Evolutionary conservation across 306 rosid species (phyloP), one percentile per base, ranked within the genome.

Genomic region (Lablab purpureus): DNA sequence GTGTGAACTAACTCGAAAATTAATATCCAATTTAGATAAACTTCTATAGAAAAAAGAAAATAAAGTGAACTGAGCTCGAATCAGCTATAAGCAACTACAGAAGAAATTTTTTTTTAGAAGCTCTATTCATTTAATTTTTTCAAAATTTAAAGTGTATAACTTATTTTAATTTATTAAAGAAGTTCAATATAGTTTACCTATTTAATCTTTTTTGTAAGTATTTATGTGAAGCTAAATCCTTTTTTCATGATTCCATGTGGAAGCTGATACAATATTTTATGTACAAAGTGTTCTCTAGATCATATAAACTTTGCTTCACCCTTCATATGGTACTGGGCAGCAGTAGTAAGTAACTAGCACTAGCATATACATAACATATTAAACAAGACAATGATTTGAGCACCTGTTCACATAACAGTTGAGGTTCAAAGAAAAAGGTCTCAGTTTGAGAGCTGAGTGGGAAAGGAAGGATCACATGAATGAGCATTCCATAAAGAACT

Each of bases 401-500:
- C 43, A 27, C 11, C 65, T 62, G 22, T 49, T 69, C 56, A 50
- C 32, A 40, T 50, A 32, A 73, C 28, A 63, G 50, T 52, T 50
- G 51, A 63, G 34, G 67, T 45, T 37, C 17, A 64, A 34, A 64
- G 32, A 73, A 70, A 67, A 21, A 28, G 34, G 47, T 46, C 22
- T 71, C 30, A 80, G 58, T 25, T 30, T 7, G 73, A 73, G 59
- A 49, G 56, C 10, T 40, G 70, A 72, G 78, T 68, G 74, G 15
- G 80, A 15, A 22, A 80, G 19, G 71, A 23, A 19, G 80, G 77
- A 27, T 88, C 87, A 13, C 73, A 76, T 28, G 95, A 88, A 66
- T 85, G 88, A 84, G 92, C 83, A 13, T 87, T 45, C 91, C 94
- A 87, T 6, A 89, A 85, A 13, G 97, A 84, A 83, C 97, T 92